Evolutionary conservation across 2,329 filamentous ascomycete genomes (phyloP).

Genomic region (Trichoderma simmonsii): DNA sequence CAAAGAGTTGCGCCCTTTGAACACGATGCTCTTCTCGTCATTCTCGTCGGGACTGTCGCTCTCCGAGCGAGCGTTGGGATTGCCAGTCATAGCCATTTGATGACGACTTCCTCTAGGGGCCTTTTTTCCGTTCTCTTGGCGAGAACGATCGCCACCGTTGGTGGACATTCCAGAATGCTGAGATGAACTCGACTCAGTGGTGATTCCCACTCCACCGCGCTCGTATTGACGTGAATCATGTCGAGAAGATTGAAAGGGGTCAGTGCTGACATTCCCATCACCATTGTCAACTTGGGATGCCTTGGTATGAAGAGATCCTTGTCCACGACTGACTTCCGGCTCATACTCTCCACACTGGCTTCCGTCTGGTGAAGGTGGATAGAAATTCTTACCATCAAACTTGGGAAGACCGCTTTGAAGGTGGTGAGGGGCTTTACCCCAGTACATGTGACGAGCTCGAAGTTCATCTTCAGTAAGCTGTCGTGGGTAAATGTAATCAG

Average conservation of each 20-base stretch:
- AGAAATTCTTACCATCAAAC: constrained; percentile 64
- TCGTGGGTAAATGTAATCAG: constrained; percentile 54
- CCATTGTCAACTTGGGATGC: background rate
- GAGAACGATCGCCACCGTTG: background rate
- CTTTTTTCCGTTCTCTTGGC: constrained; percentile 1
- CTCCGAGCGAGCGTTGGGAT: constrained; percentile 3
- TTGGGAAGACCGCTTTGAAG: constrained; percentile 55
- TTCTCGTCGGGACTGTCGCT: constrained; percentile 29
- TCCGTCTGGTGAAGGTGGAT: constrained; percentile 54
- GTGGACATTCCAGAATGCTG: background rate
- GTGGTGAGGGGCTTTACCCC: constrained; percentile 53
- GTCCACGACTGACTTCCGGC: background rate
- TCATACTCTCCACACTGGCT: constrained; percentile 22
- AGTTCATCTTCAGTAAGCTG: constrained; percentile 58
- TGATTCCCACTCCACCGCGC: background rate
- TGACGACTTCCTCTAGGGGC: background rate
- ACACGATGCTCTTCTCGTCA: constrained; percentile 36
- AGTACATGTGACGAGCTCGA: constrained; percentile 58
- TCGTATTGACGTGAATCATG: background rate
- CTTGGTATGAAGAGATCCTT: background rate
- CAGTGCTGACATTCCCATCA: background rate
- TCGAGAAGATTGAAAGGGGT: background rate
- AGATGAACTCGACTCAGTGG: background rate
- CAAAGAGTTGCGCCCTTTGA: constrained; percentile 36
- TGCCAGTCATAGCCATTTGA: background rate